These are phyloP conservation scores for Fusarium nelsonii DNA, from an alignment of 2,329 filamentous ascomycete species.

Conservation along the genomic window DNA sequence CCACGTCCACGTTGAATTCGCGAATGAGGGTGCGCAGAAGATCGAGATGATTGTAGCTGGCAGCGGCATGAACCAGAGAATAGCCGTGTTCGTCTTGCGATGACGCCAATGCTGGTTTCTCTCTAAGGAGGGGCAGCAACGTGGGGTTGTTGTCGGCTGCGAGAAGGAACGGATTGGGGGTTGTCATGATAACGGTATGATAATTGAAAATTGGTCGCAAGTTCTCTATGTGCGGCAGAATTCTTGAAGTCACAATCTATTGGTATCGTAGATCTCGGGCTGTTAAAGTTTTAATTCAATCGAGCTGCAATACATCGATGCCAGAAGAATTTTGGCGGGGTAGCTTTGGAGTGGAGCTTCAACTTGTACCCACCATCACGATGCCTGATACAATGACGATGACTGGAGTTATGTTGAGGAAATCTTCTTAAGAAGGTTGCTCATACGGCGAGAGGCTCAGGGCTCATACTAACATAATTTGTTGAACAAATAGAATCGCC, in stretches of 20 bases:
- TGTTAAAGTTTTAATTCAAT: background rate
- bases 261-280: background rate
- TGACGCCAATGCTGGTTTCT: conserved; percentile 80
- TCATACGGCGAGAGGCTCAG: too few species aligned
- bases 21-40: conserved; percentile 81
- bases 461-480: too few species aligned
- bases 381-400: background rate
- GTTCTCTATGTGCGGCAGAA: background rate
- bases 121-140: conserved; percentile 79
- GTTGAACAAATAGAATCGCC: too few species aligned
- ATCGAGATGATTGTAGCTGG: conserved; percentile 89
- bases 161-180: conserved; percentile 74
- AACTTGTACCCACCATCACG: conserved; percentile 3
- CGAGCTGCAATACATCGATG: background rate
- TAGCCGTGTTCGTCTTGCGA: conserved; percentile 92
- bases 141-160: conserved; percentile 84
- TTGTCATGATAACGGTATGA: conserved; percentile 20
- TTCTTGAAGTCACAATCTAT: background rate
- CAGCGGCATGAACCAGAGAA: conserved; percentile 91
- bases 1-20: conserved; percentile 82
- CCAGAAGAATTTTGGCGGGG: conserved; percentile 37
- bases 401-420: background rate
- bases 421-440: background rate
- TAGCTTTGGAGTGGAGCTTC: conserved; percentile 25
- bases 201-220: background rate